phyloP scores from a whole-genome alignment of 352 stramenopile genomes.

The Globisporangium rhizosaccharum region DNA sequence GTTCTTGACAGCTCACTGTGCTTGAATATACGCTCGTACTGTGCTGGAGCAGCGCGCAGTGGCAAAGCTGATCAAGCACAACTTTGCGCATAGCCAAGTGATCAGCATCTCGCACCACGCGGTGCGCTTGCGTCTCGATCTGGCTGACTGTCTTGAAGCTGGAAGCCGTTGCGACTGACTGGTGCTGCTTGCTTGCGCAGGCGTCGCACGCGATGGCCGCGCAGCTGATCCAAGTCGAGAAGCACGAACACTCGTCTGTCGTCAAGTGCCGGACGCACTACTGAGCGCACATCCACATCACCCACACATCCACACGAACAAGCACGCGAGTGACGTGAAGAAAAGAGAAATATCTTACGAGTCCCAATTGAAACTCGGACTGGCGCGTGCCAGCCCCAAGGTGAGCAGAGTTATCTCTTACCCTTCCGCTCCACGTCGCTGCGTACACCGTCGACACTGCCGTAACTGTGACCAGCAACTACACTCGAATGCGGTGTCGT shows the following conservation, averaged over 20 bases:
- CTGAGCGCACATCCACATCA: not conserved
- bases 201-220: slow-evolving; percentile 7
- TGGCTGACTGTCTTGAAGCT: not conserved
- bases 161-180: too few relatives aligned
- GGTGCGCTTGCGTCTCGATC: slow-evolving; percentile 4
- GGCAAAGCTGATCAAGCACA: slow-evolving; percentile 18
- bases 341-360: slow-evolving; percentile 42
- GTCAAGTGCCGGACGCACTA: not conserved
- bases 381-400: not conserved
- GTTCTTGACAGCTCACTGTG: not conserved
- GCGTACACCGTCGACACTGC: not conserved
- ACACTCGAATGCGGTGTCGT: not conserved
- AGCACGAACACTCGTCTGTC: slow-evolving; percentile 10
- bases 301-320: not conserved
- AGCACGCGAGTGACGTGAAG: slow-evolving; percentile 17
- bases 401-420: not conserved
- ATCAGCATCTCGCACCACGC: slow-evolving; percentile 44
- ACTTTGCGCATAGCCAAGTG: slow-evolving; percentile 33
- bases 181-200: not conserved
- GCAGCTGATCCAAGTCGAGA: slow-evolving; percentile 30
- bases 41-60: slow-evolving; percentile 15
- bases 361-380: slow-evolving; percentile 24
- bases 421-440: not conserved
- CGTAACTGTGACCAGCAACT: not conserved
- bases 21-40: not conserved